phyloP scores from a whole-genome alignment of 768 basidiomycete species.

The Trametes cubensis region DNA sequence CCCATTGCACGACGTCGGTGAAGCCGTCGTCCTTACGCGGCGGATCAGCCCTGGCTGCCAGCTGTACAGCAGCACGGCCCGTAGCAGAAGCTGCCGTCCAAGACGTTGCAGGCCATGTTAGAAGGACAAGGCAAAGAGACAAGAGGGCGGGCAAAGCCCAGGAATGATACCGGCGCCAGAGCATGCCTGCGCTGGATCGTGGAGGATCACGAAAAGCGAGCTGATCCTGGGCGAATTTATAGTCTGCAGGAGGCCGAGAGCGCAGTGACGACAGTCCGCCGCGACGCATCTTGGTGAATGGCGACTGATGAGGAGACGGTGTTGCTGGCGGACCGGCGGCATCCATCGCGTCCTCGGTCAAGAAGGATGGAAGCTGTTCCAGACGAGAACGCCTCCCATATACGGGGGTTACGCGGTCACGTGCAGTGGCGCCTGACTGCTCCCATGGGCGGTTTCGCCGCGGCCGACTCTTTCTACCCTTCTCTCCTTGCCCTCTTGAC shows the following conservation, averaged over 20 bases:
- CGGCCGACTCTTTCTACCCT: neutral
- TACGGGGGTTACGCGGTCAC: slow-evolving; percentile 8
- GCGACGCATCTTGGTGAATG: neutral
- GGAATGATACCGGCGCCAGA: slow-evolving; percentile 12
- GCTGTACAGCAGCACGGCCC: neutral
- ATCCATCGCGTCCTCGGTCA: slow-evolving; percentile 3
- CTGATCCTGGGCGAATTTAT: slow-evolving; percentile 1
- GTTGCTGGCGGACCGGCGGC: slow-evolving; percentile 11
- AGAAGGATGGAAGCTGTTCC: neutral
- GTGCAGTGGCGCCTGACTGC: slow-evolving; percentile 17
- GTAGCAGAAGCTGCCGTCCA: neutral
- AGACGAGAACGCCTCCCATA: slow-evolving; percentile 1
- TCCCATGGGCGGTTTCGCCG: neutral
- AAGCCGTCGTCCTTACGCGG: slow-evolving; percentile 32
- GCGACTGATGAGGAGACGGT: neutral
- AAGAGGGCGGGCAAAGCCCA: slow-evolving; percentile 26
- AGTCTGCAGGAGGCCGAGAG: neutral
- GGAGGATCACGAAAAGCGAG: neutral
- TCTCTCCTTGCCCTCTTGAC: slow-evolving; percentile 10
- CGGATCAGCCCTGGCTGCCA: slow-evolving; percentile 22
- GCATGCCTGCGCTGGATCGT: slow-evolving; percentile 7
- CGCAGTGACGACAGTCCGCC: neutral
- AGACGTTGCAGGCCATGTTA: slow-evolving; percentile 20
- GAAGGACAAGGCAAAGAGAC: slow-evolving; percentile 16
- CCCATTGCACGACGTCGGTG: slow-evolving; percentile 52